Conservation (phyloP, 192 early-diverging fungal species). For the Podila verticillata region DNA sequence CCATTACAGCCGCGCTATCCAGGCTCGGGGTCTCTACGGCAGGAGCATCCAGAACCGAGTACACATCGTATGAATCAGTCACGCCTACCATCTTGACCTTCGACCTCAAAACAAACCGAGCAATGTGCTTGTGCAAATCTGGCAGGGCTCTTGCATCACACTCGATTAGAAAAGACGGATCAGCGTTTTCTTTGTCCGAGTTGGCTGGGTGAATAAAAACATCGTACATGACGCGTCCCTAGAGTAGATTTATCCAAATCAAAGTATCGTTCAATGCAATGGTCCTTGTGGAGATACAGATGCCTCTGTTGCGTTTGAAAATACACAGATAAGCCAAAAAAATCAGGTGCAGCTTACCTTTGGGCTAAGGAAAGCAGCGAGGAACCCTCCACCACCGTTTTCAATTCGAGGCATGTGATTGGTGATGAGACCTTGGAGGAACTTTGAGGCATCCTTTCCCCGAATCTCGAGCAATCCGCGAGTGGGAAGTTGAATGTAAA, state of each 20-base stretch:
- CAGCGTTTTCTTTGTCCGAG: constrained; percentile 65
- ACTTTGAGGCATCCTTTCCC: constrained; percentile 83
- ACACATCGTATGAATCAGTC: constrained; percentile 69
- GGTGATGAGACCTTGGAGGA: constrained; percentile 91
- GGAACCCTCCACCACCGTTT: constrained; percentile 78
- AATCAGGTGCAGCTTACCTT: constrained; percentile 57
- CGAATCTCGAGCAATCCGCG: constrained; percentile 71
- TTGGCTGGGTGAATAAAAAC: constrained; percentile 88
- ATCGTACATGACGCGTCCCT: constrained; percentile 92
- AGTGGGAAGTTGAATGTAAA: constrained; percentile 62
- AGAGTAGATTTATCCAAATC: not conserved
- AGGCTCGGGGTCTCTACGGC: not conserved
- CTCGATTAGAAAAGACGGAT: constrained; percentile 81
- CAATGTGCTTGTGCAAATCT: constrained; percentile 71
- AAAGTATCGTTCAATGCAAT: too few relatives aligned
- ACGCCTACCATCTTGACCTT: constrained; percentile 78
- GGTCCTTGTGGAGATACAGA: not conserved
- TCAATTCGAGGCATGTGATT: constrained; percentile 84
- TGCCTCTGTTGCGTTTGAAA: not conserved
- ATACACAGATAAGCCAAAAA: not conserved
- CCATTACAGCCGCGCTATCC: constrained; percentile 19
- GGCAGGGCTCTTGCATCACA: constrained; percentile 66
- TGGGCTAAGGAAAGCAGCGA: constrained; percentile 83
- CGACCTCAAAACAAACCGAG: constrained; percentile 81
- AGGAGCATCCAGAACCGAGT: constrained; percentile 78